These are phyloP conservation scores for Mortierella antarctica DNA, from an alignment of 192 early-diverging fungal genomes.

Conservation along the genomic window DNA sequence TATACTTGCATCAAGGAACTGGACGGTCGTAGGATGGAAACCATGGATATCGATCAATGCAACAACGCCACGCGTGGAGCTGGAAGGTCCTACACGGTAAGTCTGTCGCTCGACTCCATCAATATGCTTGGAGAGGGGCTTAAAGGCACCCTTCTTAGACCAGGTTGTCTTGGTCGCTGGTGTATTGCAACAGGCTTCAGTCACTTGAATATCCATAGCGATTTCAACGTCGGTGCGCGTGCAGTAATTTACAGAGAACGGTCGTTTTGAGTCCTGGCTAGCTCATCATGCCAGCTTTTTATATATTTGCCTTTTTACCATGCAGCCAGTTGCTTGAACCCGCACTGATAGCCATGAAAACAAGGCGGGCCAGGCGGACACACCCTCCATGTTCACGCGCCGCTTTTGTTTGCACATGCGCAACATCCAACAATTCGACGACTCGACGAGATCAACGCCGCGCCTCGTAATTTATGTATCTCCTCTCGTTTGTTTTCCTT, in stretches of 20 bases:
- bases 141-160: constrained; percentile 17
- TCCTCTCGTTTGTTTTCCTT: too few species aligned
- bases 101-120: constrained; percentile 15
- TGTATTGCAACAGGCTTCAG: constrained; percentile 25
- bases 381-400: too few species aligned
- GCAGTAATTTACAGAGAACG: not conserved
- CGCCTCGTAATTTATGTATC: not conserved
- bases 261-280: not conserved
- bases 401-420: too few species aligned
- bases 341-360: not conserved
- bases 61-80: constrained; percentile 17
- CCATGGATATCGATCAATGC: constrained; percentile 33
- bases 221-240: not conserved
- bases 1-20: constrained; percentile 11
- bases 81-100: constrained; percentile 4
- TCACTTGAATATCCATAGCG: constrained; percentile 8
- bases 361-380: not conserved
- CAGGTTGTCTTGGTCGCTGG: constrained; percentile 24
- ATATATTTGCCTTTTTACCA: not conserved
- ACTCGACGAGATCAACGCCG: constrained; percentile 5
- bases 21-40: constrained; percentile 17
- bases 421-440: too few species aligned
- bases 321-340: not conserved
- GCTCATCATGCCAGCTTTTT: not conserved
- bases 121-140: constrained; percentile 19